Percentiles rank a stretch among this genome's conserved stretches.
These are phyloP conservation scores for Chimonanthus praecox DNA, from an alignment of 164 flowering plant species.

Conservation along the genomic window DNA sequence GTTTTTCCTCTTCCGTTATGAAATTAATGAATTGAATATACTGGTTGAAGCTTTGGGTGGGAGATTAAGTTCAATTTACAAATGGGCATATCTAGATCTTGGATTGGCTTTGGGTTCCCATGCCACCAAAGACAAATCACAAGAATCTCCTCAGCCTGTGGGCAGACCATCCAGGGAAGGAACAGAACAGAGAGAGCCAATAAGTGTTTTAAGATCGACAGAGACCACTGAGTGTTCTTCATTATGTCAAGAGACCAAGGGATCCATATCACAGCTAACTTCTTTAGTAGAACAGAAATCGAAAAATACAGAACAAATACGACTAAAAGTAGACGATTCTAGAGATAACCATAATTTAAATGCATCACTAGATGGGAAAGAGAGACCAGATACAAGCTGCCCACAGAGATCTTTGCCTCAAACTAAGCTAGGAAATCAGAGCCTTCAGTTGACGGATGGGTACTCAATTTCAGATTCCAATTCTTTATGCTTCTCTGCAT, in stretches of 20 bases:
- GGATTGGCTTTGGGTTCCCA: slow-evolving; percentile 46
- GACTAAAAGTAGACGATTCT: not conserved
- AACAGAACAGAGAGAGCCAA: slow-evolving; percentile 6
- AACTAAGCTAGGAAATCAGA: slow-evolving; percentile 6
- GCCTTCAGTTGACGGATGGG: slow-evolving; percentile 6
- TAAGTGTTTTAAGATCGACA: slow-evolving; percentile 1
- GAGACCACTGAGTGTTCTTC: not conserved
- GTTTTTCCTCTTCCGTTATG: slow-evolving; percentile 55
- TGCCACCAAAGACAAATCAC: slow-evolving; percentile 36
- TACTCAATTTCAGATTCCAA: slow-evolving; percentile 4
- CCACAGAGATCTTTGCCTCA: slow-evolving; percentile 2
- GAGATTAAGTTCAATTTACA: slow-evolving; percentile 60
- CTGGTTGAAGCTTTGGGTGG: slow-evolving; percentile 73
- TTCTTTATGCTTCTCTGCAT: not conserved
- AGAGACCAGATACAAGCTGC: not conserved
- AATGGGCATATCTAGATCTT: slow-evolving; percentile 69
- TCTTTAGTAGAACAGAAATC: slow-evolving; percentile 12
- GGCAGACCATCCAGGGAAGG: slow-evolving; percentile 2
- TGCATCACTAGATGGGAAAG: slow-evolving; percentile 2
- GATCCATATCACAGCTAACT: not conserved
- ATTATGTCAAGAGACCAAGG: not conserved
- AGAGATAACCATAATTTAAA: slow-evolving; percentile 3
- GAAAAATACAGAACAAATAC: slow-evolving; percentile 2
- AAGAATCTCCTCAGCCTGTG: slow-evolving; percentile 1
- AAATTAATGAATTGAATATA: slow-evolving; percentile 43